A percentile compares a stretch with the other conserved stretches of the same genome.
phyloP scores from a whole-genome alignment of 1,284 basidiomycete genomes.

The Microbotryum lychnidis-dioicae region DNA sequence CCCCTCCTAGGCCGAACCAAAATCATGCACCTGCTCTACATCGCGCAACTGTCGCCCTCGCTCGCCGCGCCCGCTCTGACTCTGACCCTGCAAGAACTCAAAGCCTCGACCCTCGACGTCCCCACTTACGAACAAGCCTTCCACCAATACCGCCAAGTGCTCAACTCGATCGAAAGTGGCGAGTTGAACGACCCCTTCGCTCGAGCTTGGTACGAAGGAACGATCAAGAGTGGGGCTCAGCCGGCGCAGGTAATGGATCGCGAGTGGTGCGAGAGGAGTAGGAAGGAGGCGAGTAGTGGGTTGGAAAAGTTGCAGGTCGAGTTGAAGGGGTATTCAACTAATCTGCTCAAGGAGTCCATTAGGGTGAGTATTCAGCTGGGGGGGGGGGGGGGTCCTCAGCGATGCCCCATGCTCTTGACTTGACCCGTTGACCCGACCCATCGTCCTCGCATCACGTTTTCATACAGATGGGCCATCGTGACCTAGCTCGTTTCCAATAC shows the following conservation, averaged over 20 bases:
- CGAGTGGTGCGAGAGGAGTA: conserved; percentile 59
- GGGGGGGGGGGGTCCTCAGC: not conserved
- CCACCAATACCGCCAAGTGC: conserved; percentile 50
- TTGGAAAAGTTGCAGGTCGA: conserved; percentile 71
- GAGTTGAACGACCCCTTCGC: conserved; percentile 35
- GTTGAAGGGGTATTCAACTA: conserved; percentile 78
- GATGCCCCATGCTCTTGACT: not conserved
- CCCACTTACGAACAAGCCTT: conserved; percentile 52
- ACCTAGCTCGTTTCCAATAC: conserved; percentile 67
- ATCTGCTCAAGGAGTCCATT: conserved; percentile 91
- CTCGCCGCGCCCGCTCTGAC: conserved; percentile 61
- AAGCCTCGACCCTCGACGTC: conserved; percentile 50
- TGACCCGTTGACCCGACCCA: conserved; percentile 8
- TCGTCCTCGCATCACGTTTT: not conserved
- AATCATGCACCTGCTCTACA: conserved; percentile 58
- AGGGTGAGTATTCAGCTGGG: conserved; percentile 47
- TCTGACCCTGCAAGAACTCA: conserved; percentile 55
- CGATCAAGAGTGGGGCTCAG: conserved; percentile 39
- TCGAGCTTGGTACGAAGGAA: conserved; percentile 31
- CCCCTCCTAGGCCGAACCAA: conserved; percentile 53
- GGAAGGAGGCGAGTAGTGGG: conserved; percentile 55
- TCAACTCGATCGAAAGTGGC: conserved; percentile 13
- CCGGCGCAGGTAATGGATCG: conserved; percentile 47
- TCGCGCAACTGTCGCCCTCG: conserved; percentile 55
- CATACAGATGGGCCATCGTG: conserved; percentile 68